Percentiles rank a stretch among this genome's conserved stretches.
These are phyloP conservation scores for Lecanicillium sp. DNA, from an alignment of 2,329 filamentous ascomycete species.

Conservation along the genomic window DNA sequence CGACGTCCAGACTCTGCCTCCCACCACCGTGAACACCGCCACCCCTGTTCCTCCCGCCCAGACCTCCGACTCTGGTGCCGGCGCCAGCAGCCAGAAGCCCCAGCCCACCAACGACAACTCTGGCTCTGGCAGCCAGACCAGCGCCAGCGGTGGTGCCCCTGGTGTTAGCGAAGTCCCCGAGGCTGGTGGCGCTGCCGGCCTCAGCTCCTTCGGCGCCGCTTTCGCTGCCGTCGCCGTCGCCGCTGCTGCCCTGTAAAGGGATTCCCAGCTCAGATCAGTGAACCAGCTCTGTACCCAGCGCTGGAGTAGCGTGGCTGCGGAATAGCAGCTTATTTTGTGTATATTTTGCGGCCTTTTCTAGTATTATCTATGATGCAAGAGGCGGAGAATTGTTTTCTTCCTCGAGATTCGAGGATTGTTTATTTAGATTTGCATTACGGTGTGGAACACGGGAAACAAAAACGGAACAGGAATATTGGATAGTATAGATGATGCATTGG, in stretches of 20 bases:
- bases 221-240: constrained; percentile 22
- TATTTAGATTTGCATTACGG: constrained; percentile 1
- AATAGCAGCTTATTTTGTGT: constrained; percentile 2
- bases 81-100: constrained; percentile 11
- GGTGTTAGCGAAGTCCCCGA: background rate
- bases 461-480: background rate
- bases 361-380: background rate
- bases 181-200: constrained; percentile 12
- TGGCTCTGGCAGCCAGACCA: constrained; percentile 5
- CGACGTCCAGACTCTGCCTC: constrained; percentile 16
- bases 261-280: background rate
- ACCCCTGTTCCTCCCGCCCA: constrained; percentile 9
- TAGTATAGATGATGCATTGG: background rate
- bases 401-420: background rate
- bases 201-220: constrained; percentile 24
- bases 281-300: background rate
- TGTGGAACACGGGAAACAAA: no score
- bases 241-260: constrained; percentile 20
- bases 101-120: constrained; percentile 18
- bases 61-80: constrained; percentile 10
- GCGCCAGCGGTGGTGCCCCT: constrained; percentile 3
- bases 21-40: constrained; percentile 6
- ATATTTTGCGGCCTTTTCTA: constrained; percentile 5
- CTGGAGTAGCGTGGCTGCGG: background rate
- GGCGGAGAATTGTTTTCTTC: background rate